A percentile compares a stretch with the other conserved stretches of the same genome.
phyloP scores from a whole-genome alignment of 352 stramenopile species.

The Globisporangium emineosum region DNA sequence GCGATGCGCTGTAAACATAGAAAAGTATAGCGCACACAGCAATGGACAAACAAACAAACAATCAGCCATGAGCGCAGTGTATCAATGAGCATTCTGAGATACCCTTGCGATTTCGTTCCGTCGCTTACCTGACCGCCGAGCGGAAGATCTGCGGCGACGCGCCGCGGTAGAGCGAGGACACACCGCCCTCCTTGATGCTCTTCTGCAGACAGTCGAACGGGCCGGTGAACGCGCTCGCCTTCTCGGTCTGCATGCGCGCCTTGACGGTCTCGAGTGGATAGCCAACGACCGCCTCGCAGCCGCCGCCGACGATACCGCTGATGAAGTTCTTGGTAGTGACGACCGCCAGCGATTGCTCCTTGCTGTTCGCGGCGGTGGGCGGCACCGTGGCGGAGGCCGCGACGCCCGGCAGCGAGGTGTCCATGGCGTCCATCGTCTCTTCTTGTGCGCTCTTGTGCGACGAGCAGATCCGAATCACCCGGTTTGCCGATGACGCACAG shows the following conservation, averaged over 20 bases:
- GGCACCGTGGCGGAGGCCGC: slow-evolving; percentile 6
- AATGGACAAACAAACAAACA: background rate
- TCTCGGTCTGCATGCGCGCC: slow-evolving; percentile 66
- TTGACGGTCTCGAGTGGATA: slow-evolving; percentile 73
- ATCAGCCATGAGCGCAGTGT: background rate
- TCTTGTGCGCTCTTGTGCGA: background rate
- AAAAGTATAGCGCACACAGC: background rate
- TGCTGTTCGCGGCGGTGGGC: background rate
- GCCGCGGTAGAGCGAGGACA: slow-evolving; percentile 59
- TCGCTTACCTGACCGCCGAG: slow-evolving; percentile 50
- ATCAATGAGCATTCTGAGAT: too few relatives aligned
- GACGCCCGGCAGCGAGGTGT: slow-evolving; percentile 18
- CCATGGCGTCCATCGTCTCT: slow-evolving; percentile 5
- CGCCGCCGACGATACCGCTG: slow-evolving; percentile 51
- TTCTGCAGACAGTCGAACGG: slow-evolving; percentile 56
- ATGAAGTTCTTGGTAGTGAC: slow-evolving; percentile 65
- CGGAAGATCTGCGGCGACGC: slow-evolving; percentile 69
- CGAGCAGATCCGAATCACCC: background rate
- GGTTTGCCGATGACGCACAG: slow-evolving; percentile 11
- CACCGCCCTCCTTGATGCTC: slow-evolving; percentile 48
- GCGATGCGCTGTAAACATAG: slow-evolving; percentile 37
- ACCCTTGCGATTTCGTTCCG: background rate
- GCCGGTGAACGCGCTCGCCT: slow-evolving; percentile 32
- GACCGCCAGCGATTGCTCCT: slow-evolving; percentile 39
- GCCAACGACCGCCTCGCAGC: slow-evolving; percentile 55